Evolutionary conservation across 495 filamentous ascomycete species (phyloP).

Genomic region (Xylaria venustula): DNA sequence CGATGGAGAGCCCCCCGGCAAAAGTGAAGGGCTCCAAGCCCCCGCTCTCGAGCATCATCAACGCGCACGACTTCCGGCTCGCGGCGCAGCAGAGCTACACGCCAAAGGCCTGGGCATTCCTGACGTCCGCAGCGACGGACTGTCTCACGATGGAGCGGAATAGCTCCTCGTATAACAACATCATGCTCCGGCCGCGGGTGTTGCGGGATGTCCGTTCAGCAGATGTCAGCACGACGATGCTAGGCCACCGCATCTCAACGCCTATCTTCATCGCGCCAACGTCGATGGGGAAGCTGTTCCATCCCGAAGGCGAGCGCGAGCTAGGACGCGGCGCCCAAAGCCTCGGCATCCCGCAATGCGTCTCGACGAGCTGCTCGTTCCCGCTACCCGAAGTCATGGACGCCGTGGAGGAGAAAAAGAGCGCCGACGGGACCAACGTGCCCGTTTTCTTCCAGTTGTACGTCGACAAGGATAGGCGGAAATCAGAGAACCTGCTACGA

Average conservation of each 20-base stretch:
- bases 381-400: slow-evolving; percentile 59
- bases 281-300: slow-evolving; percentile 69
- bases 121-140: slow-evolving; percentile 79
- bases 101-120: slow-evolving; percentile 80
- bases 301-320: slow-evolving; percentile 70
- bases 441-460: slow-evolving; percentile 80
- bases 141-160: slow-evolving; percentile 58
- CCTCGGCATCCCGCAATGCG: slow-evolving; percentile 47
- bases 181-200: slow-evolving; percentile 72
- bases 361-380: slow-evolving; percentile 73
- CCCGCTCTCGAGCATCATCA: slow-evolving; percentile 67
- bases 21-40: slow-evolving; percentile 46
- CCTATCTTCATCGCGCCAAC: slow-evolving; percentile 76
- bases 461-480: slow-evolving; percentile 68
- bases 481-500: slow-evolving; percentile 63
- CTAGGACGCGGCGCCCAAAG: slow-evolving; percentile 61
- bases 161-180: slow-evolving; percentile 56
- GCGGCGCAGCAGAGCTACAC: slow-evolving; percentile 61
- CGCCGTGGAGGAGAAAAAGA: slow-evolving; percentile 34
- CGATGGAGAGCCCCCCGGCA: slow-evolving; percentile 6
- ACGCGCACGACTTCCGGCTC: slow-evolving; percentile 68
- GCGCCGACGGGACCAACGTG: slow-evolving; percentile 1
- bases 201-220: slow-evolving; percentile 64
- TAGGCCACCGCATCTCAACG: slow-evolving; percentile 56
- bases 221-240: slow-evolving; percentile 56